Conservation (phyloP, 768 basidiomycete genomes). For the Fibroporia radiculosa region DNA sequence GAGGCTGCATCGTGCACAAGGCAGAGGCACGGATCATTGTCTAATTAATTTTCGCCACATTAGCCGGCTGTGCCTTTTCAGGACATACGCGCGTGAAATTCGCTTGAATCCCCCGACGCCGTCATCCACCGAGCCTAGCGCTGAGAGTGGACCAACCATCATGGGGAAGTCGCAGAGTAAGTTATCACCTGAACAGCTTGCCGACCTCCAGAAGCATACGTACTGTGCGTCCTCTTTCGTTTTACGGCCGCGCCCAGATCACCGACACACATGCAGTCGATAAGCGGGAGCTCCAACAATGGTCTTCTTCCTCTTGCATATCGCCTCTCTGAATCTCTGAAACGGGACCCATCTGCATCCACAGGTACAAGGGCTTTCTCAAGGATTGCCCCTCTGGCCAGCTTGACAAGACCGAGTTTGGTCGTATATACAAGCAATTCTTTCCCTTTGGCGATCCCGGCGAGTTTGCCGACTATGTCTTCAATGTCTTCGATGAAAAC, state of each 20-base stretch:
- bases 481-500: conserved; percentile 95
- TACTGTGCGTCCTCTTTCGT: conserved; percentile 59
- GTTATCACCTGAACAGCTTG: conserved; percentile 87
- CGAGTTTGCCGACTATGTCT: conserved; percentile 97
- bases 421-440: conserved; percentile 99
- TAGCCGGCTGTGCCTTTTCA: too few species aligned
- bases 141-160: conserved; percentile 6
- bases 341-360: conserved; percentile 2
- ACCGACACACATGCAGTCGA: conserved; percentile 50
- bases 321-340: conserved; percentile 11
- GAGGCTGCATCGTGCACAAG: conserved; percentile 21
- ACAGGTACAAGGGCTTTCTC: conserved; percentile 98
- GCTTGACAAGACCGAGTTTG: conserved; percentile 92
- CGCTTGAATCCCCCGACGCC: too few species aligned
- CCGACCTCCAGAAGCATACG: conserved; percentile 95
- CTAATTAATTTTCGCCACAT: conserved; percentile 6
- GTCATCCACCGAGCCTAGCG: too few species aligned
- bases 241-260: conserved; percentile 12
- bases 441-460: conserved; percentile 98
- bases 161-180: conserved; percentile 99
- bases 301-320: conserved; percentile 37
- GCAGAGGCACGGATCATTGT: conserved; percentile 7
- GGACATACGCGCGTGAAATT: too few species aligned
- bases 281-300: conserved; percentile 95
- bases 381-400: conserved; percentile 98